Evolutionary conservation across 208 protist genomes (phyloP).

Genomic region (Vickermania ingenoplastis): DNA sequence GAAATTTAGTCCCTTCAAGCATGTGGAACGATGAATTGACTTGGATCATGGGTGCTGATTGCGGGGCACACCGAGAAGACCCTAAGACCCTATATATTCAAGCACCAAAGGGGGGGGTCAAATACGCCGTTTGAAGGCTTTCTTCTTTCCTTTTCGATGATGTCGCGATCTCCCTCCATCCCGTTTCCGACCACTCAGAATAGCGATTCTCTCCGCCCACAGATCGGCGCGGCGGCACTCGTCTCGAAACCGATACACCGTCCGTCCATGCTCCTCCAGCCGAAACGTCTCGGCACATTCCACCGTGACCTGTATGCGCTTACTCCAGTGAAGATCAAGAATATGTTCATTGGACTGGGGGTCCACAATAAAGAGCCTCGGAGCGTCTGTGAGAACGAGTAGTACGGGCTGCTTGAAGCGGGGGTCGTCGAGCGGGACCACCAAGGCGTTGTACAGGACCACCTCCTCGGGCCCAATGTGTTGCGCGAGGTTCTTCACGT

Average conservation of each 20-base stretch:
- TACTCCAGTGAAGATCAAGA: background rate
- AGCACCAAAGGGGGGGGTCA: too few relatives aligned
- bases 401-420: slow-evolving; percentile 5
- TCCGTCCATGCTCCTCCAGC: background rate
- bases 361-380: slow-evolving; percentile 56
- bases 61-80: too few relatives aligned
- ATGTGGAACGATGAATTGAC: too few relatives aligned
- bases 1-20: too few relatives aligned
- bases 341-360: slow-evolving; percentile 3
- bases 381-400: slow-evolving; percentile 56
- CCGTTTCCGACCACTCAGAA: slow-evolving; percentile 7
- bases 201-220: slow-evolving; percentile 32
- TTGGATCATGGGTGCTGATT: too few relatives aligned
- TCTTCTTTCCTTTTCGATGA: background rate
- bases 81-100: too few relatives aligned
- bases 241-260: slow-evolving; percentile 27
- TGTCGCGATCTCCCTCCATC: slow-evolving; percentile 4
- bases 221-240: slow-evolving; percentile 23
- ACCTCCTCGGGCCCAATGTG: background rate
- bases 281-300: background rate
- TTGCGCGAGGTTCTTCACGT: slow-evolving; percentile 32
- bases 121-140: background rate
- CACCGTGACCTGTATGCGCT: background rate
- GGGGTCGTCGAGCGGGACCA: background rate
- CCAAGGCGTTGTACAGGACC: background rate